A percentile compares a stretch with the other conserved stretches of the same genome.
Conservation (phyloP, 768 basidiomycete genomes). For the Boletus fagicola region DNA sequence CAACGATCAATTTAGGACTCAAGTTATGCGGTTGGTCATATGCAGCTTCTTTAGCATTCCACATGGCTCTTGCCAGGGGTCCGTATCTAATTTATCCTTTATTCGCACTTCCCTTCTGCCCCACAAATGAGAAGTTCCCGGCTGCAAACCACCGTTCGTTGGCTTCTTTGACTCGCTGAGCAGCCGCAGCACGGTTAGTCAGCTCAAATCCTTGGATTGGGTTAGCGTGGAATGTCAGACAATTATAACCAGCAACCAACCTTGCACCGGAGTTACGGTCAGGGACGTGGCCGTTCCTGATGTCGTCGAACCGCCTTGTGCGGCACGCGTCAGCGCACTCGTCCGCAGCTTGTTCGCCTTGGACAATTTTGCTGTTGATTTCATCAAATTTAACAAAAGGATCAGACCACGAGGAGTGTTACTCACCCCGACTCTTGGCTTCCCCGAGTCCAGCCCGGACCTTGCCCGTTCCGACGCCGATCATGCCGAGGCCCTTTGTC, state of each 20-base stretch:
- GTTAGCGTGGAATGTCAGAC: slow-evolving; percentile 12
- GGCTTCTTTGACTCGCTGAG: slow-evolving; percentile 89
- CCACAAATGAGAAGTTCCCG: slow-evolving; percentile 79
- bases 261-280: slow-evolving; percentile 95
- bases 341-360: slow-evolving; percentile 92
- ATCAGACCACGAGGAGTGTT: neutral
- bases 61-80: neutral
- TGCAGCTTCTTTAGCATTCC: neutral
- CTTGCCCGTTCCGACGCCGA: slow-evolving; percentile 82
- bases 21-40: neutral
- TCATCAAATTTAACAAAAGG: neutral
- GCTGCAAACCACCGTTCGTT: slow-evolving; percentile 96
- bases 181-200: slow-evolving; percentile 83
- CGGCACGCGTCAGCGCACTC: slow-evolving; percentile 76
- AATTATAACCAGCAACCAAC: slow-evolving; percentile 36
- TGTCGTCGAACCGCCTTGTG: slow-evolving; percentile 48
- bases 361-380: slow-evolving; percentile 81
- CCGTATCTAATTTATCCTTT: slow-evolving; percentile 19
- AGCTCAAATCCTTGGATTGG: slow-evolving; percentile 72
- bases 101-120: slow-evolving; percentile 45
- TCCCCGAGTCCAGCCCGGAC: slow-evolving; percentile 87
- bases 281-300: slow-evolving; percentile 91
- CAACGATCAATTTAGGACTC: neutral
- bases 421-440: slow-evolving; percentile 84
- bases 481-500: slow-evolving; percentile 98